Evolutionary conservation across 2,329 filamentous ascomycete genomes (phyloP), one percentile per base, ranked within the genome.

Genomic region (Botrytis galanthina): DNA sequence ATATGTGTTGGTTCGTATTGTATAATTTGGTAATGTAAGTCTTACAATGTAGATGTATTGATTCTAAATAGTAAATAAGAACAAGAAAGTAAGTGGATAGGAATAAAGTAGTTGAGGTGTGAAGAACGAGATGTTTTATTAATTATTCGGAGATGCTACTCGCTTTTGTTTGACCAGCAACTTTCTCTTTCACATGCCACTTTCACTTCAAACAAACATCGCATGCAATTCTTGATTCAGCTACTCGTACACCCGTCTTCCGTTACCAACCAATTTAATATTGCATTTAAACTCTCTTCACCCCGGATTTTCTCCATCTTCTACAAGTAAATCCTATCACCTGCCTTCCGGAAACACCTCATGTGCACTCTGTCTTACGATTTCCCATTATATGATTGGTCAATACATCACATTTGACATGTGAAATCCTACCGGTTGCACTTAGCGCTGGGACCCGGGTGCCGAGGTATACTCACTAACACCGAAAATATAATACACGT

Each of bases 271-370:
- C 16, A 54, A n/a, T 62, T n/a, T 62, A 18, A 39, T 62, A 2
- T 29, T n/a, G 12, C 26, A 10, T 44, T 3, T 29, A 29, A 37
- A 57, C 29, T 26, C 6, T 37, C 32, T 44, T n/a, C 37, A 39
- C 51, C 71, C 71, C 71, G 32, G 71, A 68, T 72, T 72, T 68
- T 72, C 71, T 68, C 71, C 71, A 72, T 39, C 39, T 68, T 72
- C 39, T 59, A 26, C 5, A 29, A 7, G n/a, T 32, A 20, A 42
- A 29, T 64, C 12, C 22, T 64, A 51, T 63, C 69, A 71, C 26
- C 42, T 71, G 42, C 29, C 46, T 57, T 68, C 35, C 39, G 37
- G 29, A 70, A 70, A 35, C 51, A 70, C 51, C 37, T 61, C 54
- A 70, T 29, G 54, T 61, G 68, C n/a, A n/a, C 44, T 44, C 22